These are phyloP conservation scores for Scheffersomyces stipitis DNA, from an alignment of 805 yeast genomes.

Conservation along the genomic window DNA sequence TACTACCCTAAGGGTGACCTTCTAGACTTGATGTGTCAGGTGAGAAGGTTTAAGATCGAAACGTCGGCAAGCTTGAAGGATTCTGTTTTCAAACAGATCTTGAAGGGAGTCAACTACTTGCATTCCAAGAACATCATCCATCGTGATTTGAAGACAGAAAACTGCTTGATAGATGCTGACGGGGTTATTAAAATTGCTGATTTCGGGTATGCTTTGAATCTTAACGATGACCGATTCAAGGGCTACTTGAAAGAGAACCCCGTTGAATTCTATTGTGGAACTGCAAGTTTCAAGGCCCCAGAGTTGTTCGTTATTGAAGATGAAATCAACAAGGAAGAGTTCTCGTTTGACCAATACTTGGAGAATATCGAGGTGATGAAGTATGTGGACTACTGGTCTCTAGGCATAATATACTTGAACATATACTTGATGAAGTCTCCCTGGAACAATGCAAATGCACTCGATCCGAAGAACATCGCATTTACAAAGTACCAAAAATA, in stretches of 20 bases:
- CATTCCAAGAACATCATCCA: constrained; percentile 47
- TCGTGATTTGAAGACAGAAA: constrained; percentile 57
- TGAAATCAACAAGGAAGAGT: constrained; percentile 8
- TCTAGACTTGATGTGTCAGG: constrained; percentile 38
- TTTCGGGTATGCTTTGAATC: constrained; percentile 43
- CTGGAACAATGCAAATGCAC: constrained; percentile 43
- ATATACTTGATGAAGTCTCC: constrained; percentile 45
- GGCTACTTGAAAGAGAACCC: constrained; percentile 8
- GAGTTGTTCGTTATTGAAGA: constrained; percentile 38
- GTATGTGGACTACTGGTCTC: constrained; percentile 49
- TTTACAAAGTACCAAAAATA: constrained; percentile 21
- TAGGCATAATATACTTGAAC: constrained; percentile 51
- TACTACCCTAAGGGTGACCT: constrained; percentile 50
- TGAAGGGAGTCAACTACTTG: constrained; percentile 44
- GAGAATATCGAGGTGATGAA: neutral
- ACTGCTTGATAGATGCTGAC: constrained; percentile 43
- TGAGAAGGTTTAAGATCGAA: constrained; percentile 34
- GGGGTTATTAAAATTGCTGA: constrained; percentile 50
- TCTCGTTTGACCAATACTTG: no score
- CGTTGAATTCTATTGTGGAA: constrained; percentile 42
- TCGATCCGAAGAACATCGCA: constrained; percentile 19
- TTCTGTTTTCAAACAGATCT: constrained; percentile 45
- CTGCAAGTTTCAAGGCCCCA: constrained; percentile 56
- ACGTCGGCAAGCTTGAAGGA: constrained; percentile 40
- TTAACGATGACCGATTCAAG: constrained; percentile 2